Conservation (phyloP, 805 yeast species). For the Spathaspora sp. region DNA sequence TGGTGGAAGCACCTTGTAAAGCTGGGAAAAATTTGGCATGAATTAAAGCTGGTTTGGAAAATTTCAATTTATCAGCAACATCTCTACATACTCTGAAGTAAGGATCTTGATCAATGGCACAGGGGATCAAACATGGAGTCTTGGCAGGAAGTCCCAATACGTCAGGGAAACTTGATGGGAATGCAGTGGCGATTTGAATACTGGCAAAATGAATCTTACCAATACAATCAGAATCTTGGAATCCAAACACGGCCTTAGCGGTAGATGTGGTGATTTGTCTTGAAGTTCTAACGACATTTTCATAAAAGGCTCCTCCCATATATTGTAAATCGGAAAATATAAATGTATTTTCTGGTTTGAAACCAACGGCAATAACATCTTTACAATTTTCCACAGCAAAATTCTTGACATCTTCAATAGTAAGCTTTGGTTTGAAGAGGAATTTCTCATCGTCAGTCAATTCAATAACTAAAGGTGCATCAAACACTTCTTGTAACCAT, state of each 20-base stretch:
- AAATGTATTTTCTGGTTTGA: conserved; percentile 91
- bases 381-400: conserved; percentile 82
- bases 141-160: conserved; percentile 81
- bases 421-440: conserved; percentile 84
- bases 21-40: conserved; percentile 98
- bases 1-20: conserved; percentile 90
- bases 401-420: conserved; percentile 80
- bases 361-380: conserved; percentile 92
- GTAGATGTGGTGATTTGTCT: conserved; percentile 97
- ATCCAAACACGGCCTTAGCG: conserved; percentile 95
- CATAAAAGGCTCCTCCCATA: conserved; percentile 93
- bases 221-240: conserved; percentile 89
- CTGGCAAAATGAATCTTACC: conserved; percentile 95
- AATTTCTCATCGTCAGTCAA: conserved; percentile 97
- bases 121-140: conserved; percentile 95
- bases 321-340: conserved; percentile 89
- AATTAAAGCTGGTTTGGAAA: conserved; percentile 83
- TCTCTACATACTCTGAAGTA: conserved; percentile 97
- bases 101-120: conserved; percentile 99
- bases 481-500: conserved; percentile 98
- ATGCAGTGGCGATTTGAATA: conserved; percentile 92
- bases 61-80: conserved; percentile 91
- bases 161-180: conserved; percentile 94
- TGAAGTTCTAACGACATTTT: conserved; percentile 87
- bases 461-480: conserved; percentile 91